These are phyloP conservation scores for Ampelomyces quisqualis DNA, from an alignment of 2,329 filamentous ascomycete species.

Conservation along the genomic window DNA sequence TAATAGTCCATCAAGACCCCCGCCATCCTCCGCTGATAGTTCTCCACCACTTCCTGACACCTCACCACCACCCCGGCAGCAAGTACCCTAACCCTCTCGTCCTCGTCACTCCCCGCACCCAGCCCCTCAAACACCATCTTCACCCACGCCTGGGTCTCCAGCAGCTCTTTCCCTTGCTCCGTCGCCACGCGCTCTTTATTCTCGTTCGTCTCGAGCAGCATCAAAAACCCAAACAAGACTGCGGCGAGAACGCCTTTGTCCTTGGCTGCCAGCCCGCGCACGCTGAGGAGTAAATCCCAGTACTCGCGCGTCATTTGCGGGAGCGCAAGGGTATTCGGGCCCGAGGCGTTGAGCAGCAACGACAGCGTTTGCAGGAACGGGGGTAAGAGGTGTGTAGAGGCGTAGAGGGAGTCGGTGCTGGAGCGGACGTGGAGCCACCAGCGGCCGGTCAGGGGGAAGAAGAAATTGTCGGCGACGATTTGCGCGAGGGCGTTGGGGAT, in stretches of 20 bases:
- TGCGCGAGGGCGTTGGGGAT: conserved; percentile 77
- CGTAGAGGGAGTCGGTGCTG: conserved; percentile 59
- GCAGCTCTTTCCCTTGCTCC: conserved; percentile 70
- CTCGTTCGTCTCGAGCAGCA: conserved; percentile 78
- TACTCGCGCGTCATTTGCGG: conserved; percentile 81
- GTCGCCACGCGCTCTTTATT: conserved; percentile 72
- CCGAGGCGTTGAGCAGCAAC: conserved; percentile 78
- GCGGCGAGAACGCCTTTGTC: conserved; percentile 71
- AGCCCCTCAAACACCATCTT: conserved; percentile 66
- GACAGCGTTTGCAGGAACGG: conserved; percentile 85
- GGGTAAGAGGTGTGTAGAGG: conserved; percentile 72
- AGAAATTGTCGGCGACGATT: conserved; percentile 74
- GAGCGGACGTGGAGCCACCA: conserved; percentile 68
- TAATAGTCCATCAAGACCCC: conserved; percentile 60
- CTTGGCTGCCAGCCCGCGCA: conserved; percentile 55
- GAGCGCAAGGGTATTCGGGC: conserved; percentile 73
- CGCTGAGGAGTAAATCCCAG: conserved; percentile 75
- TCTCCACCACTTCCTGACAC: conserved; percentile 77
- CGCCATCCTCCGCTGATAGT: conserved; percentile 74
- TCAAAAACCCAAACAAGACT: conserved; percentile 75
- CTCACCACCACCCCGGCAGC: conserved; percentile 76
- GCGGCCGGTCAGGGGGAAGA: conserved; percentile 79
- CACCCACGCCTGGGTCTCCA: conserved; percentile 89
- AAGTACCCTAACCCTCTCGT: conserved; percentile 76
- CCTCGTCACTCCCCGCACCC: conserved; percentile 58